Evolutionary conservation across 225 moss, liverwort and hornwort genomes (phyloP), one percentile per base, ranked within the genome.

Genomic region (Pseudoscleropodium purum): DNA sequence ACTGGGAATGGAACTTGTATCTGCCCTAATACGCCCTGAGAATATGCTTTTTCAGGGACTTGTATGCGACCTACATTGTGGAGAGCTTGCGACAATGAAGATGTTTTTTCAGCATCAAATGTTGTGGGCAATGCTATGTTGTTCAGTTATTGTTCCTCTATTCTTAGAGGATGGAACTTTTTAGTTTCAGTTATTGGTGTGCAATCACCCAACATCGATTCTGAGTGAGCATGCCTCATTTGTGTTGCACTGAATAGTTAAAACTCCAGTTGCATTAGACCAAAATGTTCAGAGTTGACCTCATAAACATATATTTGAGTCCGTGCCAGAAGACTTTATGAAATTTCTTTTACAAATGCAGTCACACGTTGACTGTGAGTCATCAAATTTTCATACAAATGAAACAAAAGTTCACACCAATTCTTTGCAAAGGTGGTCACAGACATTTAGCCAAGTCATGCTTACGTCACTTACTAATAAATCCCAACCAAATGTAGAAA

Each of bases 31-130:
- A 8, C 39, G 29, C 43, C 21, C 11, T 54, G 33, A 14, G 9
- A 89, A 54, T 77, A 16, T 84, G 67, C 54, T 64, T 36, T 81
- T 56, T 19, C 74, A 90, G 90, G 90, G 86, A 90, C 81, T 86
- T 90, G 81, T 90, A 90, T 81, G 90, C 90, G 19, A 90, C 90
- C 37, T 90, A 90, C 52, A 86, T 90, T 81, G 86, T 90, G 81
- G 90, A 90, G 90, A 56, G 86, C 90, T 64, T 90, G 65, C 86
- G 90, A 17, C 86, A 65, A 56, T 90, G 86, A 90, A 43, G 74
- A 69, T 31, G 25, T 61, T 79, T 85, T 61, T 13, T 12, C 83
- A 67, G 68, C 85, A 51, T 60, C 79, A 33, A 33, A 89, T 69
- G 69, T 31, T 31, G 39, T 51, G 79, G 31, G 31, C 30, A 49